Evolutionary conservation across 2,329 filamentous ascomycete genomes (phyloP).

Genomic region (Sarocladiaceae sp.): DNA sequence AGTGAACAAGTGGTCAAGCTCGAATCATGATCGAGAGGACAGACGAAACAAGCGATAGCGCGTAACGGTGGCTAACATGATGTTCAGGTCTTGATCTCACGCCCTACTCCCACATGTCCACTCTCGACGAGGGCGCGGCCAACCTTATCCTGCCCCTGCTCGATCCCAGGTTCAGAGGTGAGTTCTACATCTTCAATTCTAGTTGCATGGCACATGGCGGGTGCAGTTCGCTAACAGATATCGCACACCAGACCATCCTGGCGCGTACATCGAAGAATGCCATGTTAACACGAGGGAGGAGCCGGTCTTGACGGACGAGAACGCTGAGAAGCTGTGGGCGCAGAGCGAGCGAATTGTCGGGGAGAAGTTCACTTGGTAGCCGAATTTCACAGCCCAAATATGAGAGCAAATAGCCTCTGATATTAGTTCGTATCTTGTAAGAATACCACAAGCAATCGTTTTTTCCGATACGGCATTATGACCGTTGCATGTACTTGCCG

Average conservation of each 20-base stretch:
- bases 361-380: constrained; percentile 22
- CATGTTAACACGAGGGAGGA: constrained; percentile 1
- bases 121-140: constrained; percentile 1
- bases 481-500: too few relatives aligned
- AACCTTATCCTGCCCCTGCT: constrained; percentile 1
- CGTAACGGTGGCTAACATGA: neutral
- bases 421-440: neutral
- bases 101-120: neutral
- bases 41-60: neutral
- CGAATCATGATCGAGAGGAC: too few relatives aligned
- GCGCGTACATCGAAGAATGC: neutral
- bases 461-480: too few relatives aligned
- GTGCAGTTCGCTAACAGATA: neutral
- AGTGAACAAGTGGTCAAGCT: too few relatives aligned
- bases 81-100: neutral
- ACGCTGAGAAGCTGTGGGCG: constrained; percentile 27
- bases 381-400: neutral
- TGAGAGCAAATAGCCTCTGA: neutral
- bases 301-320: constrained; percentile 16
- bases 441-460: neutral
- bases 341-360: constrained; percentile 27
- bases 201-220: neutral
- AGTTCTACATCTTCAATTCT: neutral
- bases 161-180: constrained; percentile 1
- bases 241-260: neutral